Evolutionary conservation across 768 basidiomycete genomes (phyloP).

Genomic region (Suillus ampliporus): DNA sequence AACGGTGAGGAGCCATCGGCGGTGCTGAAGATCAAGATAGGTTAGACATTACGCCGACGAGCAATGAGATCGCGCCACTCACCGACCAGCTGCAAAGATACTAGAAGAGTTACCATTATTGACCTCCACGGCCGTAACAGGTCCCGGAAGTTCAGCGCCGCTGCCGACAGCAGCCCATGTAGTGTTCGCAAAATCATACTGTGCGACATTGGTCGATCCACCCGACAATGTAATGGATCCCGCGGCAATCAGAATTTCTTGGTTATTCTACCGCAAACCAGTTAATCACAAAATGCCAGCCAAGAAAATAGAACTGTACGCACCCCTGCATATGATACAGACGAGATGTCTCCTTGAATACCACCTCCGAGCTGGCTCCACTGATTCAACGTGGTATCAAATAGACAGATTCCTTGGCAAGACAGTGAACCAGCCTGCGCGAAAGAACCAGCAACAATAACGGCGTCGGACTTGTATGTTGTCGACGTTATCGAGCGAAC

Average conservation of each 20-base stretch:
- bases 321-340: conserved; percentile 84
- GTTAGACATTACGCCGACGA: background rate
- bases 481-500: conserved; percentile 77
- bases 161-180: conserved; percentile 78
- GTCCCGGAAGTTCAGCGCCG: conserved; percentile 74
- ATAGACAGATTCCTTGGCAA: conserved; percentile 82
- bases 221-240: conserved; percentile 77
- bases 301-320: conserved; percentile 29
- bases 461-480: conserved; percentile 56
- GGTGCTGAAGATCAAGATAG: conserved; percentile 42
- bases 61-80: conserved; percentile 31
- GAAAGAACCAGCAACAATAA: conserved; percentile 92
- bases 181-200: conserved; percentile 70
- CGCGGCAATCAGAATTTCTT: conserved; percentile 75
- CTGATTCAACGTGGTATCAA: conserved; percentile 68
- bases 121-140: conserved; percentile 86
- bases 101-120: conserved; percentile 82
- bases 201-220: conserved; percentile 72
- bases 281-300: conserved; percentile 12
- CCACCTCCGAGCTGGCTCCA: conserved; percentile 86
- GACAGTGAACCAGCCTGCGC: conserved; percentile 72
- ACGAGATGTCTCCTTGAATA: conserved; percentile 78
- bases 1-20: conserved; percentile 70
- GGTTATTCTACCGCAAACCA: conserved; percentile 52
- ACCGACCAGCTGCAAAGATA: conserved; percentile 91